Evolutionary conservation across 176 grass and related monocot genomes (phyloP).

Genomic region (Zoysia pacifica): DNA sequence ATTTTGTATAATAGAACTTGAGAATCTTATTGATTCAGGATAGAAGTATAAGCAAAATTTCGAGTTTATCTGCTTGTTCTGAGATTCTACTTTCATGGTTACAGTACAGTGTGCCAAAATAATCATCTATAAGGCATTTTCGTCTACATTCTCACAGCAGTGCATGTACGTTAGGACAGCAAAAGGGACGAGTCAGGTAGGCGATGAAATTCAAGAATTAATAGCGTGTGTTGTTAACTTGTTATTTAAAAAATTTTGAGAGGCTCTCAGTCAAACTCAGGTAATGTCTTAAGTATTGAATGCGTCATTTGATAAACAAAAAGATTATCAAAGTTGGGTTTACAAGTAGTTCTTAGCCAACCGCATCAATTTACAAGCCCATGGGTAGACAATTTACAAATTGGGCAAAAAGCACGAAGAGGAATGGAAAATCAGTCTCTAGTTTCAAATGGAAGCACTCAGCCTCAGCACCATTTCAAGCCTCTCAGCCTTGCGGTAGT

Average conservation of each 20-base stretch:
- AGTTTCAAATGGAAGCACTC: slow-evolving; percentile 69
- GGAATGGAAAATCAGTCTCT: slow-evolving; percentile 31
- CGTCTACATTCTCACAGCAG: not conserved
- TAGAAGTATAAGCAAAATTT: not conserved
- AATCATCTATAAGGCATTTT: not conserved
- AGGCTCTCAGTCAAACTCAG: not conserved
- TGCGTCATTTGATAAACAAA: slow-evolving; percentile 24
- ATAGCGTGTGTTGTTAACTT: not conserved
- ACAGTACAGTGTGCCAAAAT: not conserved
- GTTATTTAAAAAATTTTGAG: slow-evolving; percentile 1
- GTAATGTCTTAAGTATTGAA: not conserved
- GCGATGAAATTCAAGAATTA: slow-evolving; percentile 7
- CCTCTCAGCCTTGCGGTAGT: slow-evolving; percentile 92
- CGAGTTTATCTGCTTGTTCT: not conserved
- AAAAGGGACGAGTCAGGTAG: not conserved
- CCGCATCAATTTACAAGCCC: slow-evolving; percentile 56
- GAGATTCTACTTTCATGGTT: not conserved
- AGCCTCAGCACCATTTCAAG: slow-evolving; percentile 85
- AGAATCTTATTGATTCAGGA: not conserved
- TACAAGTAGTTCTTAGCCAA: slow-evolving; percentile 37
- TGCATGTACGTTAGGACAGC: not conserved
- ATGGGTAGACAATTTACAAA: slow-evolving; percentile 50
- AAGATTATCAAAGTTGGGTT: slow-evolving; percentile 26
- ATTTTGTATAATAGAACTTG: not conserved
- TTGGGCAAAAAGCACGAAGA: slow-evolving; percentile 35